Percentiles rank a stretch among this genome's conserved stretches.
Conservation (phyloP, 179 eudicot genomes). For the Spergularia azorica region DNA sequence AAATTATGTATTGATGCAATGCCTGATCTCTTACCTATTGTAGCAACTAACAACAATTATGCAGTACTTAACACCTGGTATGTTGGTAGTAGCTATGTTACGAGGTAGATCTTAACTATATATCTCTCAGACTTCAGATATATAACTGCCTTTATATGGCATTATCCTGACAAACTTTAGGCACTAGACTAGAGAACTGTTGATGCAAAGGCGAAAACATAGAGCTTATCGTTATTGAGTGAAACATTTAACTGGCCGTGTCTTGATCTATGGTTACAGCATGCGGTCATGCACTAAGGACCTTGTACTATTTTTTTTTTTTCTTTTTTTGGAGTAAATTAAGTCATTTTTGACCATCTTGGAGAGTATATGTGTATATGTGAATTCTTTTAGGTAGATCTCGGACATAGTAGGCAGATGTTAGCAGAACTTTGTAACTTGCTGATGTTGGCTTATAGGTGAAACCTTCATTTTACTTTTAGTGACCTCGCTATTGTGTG, state of each 20-base stretch:
- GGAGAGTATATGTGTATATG: no score
- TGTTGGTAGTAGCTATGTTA: neutral
- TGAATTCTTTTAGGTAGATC: no score
- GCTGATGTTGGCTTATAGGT: no score
- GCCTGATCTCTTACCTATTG: conserved; percentile 1
- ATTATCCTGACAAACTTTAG: neutral
- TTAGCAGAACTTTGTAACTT: no score
- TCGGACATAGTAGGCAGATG: no score
- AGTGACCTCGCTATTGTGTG: no score
- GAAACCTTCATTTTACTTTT: no score
- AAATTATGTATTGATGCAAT: conserved; percentile 16
- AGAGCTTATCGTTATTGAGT: conserved; percentile 2
- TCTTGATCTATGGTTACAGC: neutral
- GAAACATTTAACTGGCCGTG: neutral
- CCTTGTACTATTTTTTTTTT: no score
- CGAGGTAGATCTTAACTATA: conserved; percentile 4
- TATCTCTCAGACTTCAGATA: neutral
- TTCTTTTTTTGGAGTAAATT: no score
- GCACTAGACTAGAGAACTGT: neutral
- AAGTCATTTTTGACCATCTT: neutral
- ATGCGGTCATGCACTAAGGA: neutral
- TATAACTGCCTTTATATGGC: neutral
- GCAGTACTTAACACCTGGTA: neutral
- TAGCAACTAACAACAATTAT: neutral
- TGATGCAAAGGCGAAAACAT: conserved; percentile 8